Base-by-base conservation (phyloP, 345 rosid species). In the Rhodamnia rubescens region DNA sequence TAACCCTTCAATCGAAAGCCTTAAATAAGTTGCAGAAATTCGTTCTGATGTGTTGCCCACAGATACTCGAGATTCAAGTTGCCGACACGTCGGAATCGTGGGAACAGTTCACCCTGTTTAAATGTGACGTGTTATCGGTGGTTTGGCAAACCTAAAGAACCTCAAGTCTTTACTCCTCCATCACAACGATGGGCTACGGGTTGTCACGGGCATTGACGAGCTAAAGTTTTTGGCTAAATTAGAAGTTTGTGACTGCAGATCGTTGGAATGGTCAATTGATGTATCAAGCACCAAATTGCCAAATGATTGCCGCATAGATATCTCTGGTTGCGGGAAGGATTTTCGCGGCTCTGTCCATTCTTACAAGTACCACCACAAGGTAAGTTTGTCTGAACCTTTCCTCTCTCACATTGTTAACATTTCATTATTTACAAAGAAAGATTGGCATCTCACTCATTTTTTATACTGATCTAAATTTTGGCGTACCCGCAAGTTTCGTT, bases 91-190 rank as follows among this genome's bases (percentile, higher is more conserved):
- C 40, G 15, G 5, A 27, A 59, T 59, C 74, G 14, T 27, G 14
- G 74, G 40, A 59, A 27, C 0, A 3, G 20, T 27, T 59, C 3
- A 0, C 0, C 0, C 32, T 57, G 12, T 2, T 0, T 57, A 0
- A 0, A 0, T 58, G 64, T 2, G 0, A n/a, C 12, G 32, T 59
- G 74, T 5, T n/a, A 18, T 58, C 0, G 32, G 8, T 58, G 69
- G 32, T 58, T 58, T 58, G 64, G 26, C 32, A 58, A 26, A 27
- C 20, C 27, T 59, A 27, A 59, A 59, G 40, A n/a, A n/a, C 1
- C 69, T 58, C 69, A 55, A 8, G 26, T 55, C 11, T 7, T 26
- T 55, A 8, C 4, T 56, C 1, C 4, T 54, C 8, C 7, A 6
- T 44, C 4, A 3, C 12, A 55, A 22, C 5, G 11, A 22, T 21